Percentiles rank a stretch among this genome's conserved stretches.
Conservation (phyloP, 192 early-diverging fungal species). For the Umbelopsis vinacea region DNA sequence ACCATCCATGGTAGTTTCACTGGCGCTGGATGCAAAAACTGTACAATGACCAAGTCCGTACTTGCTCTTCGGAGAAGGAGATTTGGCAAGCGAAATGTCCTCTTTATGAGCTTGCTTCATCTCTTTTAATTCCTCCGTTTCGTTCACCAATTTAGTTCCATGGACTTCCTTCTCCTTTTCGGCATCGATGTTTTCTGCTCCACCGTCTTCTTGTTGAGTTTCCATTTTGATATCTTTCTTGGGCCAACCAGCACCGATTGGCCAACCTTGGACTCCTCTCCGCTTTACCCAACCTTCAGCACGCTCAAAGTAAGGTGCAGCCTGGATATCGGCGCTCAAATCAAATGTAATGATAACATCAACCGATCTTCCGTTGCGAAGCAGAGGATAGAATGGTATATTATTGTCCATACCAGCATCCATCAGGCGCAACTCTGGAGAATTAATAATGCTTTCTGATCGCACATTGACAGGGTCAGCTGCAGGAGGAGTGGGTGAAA, state of each 20-base stretch:
- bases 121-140: conserved; percentile 29
- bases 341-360: conserved; percentile 80
- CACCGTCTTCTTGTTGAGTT: neutral
- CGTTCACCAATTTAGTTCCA: conserved; percentile 5
- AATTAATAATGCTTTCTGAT: conserved; percentile 35
- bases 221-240: conserved; percentile 14
- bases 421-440: conserved; percentile 60
- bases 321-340: conserved; percentile 72
- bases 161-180: conserved; percentile 2
- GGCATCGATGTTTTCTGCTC: conserved; percentile 2
- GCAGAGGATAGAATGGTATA: conserved; percentile 74
- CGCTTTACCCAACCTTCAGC: conserved; percentile 65
- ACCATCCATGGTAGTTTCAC: conserved; percentile 31
- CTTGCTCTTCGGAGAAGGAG: conserved; percentile 20
- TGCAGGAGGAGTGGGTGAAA: conserved; percentile 40
- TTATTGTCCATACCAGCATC: conserved; percentile 87
- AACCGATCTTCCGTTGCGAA: conserved; percentile 65
- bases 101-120: conserved; percentile 11
- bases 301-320: conserved; percentile 67
- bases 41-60: conserved; percentile 49
- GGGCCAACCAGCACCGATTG: conserved; percentile 42
- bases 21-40: conserved; percentile 49
- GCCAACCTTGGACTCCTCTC: conserved; percentile 63
- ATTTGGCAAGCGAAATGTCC: neutral
- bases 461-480: conserved; percentile 23